A percentile compares a stretch with the other conserved stretches of the same genome.
These are phyloP conservation scores for Ophiobolus disseminans DNA, from an alignment of 2,329 filamentous ascomycete genomes.

Conservation along the genomic window DNA sequence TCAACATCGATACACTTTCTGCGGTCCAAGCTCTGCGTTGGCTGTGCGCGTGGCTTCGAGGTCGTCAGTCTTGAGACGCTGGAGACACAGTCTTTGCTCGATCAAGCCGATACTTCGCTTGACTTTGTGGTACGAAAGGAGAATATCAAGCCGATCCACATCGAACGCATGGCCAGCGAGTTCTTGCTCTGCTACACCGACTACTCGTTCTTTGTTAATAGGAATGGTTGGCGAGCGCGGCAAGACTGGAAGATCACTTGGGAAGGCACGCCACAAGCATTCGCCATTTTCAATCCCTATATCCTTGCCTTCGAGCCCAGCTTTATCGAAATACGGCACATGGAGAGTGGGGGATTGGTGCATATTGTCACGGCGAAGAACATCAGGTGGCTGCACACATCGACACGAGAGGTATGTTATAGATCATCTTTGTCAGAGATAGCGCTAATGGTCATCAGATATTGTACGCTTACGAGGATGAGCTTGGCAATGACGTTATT, in stretches of 20 bases:
- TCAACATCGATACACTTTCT: constrained; percentile 98
- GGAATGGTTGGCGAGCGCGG: constrained; percentile 94
- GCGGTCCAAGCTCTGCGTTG: constrained; percentile 94
- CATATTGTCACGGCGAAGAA: constrained; percentile 97
- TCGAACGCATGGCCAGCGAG: constrained; percentile 94
- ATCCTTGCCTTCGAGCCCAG: constrained; percentile 97
- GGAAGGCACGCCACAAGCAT: constrained; percentile 91
- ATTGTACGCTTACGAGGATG: constrained; percentile 96
- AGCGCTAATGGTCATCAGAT: constrained; percentile 67
- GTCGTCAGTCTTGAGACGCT: constrained; percentile 95
- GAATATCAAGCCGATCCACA: constrained; percentile 92
- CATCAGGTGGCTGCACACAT: constrained; percentile 96
- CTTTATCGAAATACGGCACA: constrained; percentile 95
- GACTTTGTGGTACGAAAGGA: constrained; percentile 96
- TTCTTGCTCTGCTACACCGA: constrained; percentile 98
- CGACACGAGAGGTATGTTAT: constrained; percentile 82
- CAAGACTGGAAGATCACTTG: constrained; percentile 98
- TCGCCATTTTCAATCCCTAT: constrained; percentile 95
- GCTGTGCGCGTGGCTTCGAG: constrained; percentile 93
- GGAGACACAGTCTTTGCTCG: constrained; percentile 95
- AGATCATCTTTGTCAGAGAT: neutral
- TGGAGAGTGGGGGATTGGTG: constrained; percentile 88
- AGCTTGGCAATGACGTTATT: constrained; percentile 89
- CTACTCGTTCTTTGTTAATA: constrained; percentile 98
- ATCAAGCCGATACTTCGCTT: constrained; percentile 96